A percentile compares a stretch with the other conserved stretches of the same genome.
phyloP scores from a whole-genome alignment of 495 filamentous ascomycete genomes.

The Talaromyces nanjingensis region DNA sequence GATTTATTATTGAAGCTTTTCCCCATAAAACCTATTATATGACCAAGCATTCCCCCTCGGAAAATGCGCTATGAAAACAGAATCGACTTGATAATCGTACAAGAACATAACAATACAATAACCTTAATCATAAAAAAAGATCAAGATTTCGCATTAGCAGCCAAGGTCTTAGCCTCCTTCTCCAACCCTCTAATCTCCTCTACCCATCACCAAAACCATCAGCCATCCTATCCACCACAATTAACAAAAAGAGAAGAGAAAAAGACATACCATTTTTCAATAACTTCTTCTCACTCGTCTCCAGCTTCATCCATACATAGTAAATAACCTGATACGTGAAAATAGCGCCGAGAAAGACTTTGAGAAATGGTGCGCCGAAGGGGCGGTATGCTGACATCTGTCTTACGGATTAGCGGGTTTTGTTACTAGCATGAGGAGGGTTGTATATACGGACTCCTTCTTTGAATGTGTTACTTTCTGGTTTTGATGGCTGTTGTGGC shows the following conservation, averaged over 20 bases:
- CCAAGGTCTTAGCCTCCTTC: constrained; percentile 34
- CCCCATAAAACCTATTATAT: not conserved
- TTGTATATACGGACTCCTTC: constrained; percentile 2
- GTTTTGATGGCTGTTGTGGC: not conserved
- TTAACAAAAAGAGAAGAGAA: constrained; percentile 10
- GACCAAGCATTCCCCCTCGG: not conserved
- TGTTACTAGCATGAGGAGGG: not conserved
- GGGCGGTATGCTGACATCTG: constrained; percentile 70
- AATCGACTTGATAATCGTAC: not conserved
- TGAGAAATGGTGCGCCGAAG: constrained; percentile 73
- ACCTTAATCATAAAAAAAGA: not conserved
- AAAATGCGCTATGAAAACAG: not conserved
- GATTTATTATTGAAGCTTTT: not conserved
- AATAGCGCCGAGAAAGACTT: constrained; percentile 77
- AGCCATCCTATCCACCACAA: not conserved
- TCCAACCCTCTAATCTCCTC: constrained; percentile 37
- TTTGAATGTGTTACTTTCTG: constrained; percentile 5
- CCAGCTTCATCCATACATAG: constrained; percentile 82
- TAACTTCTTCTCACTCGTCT: constrained; percentile 62
- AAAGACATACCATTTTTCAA: constrained; percentile 45
- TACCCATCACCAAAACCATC: constrained; percentile 12
- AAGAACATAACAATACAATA: not conserved
- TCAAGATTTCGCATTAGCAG: constrained; percentile 10
- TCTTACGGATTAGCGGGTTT: not conserved
- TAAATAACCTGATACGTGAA: constrained; percentile 85